Evolutionary conservation across 164 flowering plant species (phyloP), one percentile per base, ranked within the genome.

Genomic region (Vitis cinerea): DNA sequence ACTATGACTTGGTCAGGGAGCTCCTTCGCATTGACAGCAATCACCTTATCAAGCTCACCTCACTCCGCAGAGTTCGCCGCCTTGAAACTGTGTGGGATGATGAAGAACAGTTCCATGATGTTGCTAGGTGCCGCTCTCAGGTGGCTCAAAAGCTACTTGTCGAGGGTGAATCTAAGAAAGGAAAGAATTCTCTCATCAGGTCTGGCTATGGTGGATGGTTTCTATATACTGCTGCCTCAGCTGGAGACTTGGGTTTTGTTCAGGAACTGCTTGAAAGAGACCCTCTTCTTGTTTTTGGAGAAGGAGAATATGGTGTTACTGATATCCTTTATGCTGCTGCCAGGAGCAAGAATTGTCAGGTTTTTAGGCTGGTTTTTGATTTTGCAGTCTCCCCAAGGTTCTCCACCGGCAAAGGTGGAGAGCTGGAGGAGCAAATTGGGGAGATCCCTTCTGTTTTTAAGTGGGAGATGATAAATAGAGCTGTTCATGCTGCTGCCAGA

Each of bases 181-280:
- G 80, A 9, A 82, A 78, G 50, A 83, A 82, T 48, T 80, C 92
- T 15, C 82, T 88, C 9, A 74, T 86, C 52, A 72, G 73, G 7
- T 78, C 82, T 12, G 85, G 92, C 9, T 88, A 86, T 69, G 92
- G 92, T n/a, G 92, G 92, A 5, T 88, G 92, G 92, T 83, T 88
- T 6, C 62, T 88, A 66, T 88, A 88, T 74, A 88, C 92, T 10
- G 92, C 92, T 54, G 88, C 92, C 44, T 86, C 90, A 6, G 90
- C 92, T 57, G 92, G 92, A 8, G 87, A 88, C 71, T 52, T 81
- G 71, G 75, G 73, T 50, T 88, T 86, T 69, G 87, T 85, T 37
- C 74, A 71, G 55, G 73, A 81, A 57, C 70, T 88, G 30, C 81
- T 88, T 29, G 79, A 75, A 5, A 81, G 73, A 57, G 82, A 86